Percentiles rank a stretch among this genome's conserved stretches.
Evolutionary conservation across 169 alveolate species (phyloP).

Genomic region (Pseudocohnilembus persalinus): DNA sequence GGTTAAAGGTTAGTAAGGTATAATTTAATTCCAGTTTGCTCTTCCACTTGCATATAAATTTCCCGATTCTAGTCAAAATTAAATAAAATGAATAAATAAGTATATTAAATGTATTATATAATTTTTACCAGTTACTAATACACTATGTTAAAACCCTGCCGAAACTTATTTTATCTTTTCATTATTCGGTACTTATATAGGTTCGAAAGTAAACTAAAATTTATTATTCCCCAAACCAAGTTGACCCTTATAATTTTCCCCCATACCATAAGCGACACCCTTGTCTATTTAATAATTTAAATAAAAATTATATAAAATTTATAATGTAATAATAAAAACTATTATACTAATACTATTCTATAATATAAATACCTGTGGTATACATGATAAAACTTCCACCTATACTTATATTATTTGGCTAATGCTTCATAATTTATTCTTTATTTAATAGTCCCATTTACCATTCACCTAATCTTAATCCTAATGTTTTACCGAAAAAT

Average conservation of each 20-base stretch:
- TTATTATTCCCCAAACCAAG: constrained; percentile 42
- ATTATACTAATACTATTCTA: neutral
- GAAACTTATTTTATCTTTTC: constrained; percentile 28
- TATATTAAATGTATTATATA: neutral
- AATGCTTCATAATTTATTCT: constrained; percentile 5
- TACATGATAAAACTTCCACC: constrained; percentile 32
- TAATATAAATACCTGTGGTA: neutral
- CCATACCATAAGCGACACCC: constrained; percentile 38
- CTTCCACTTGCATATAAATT: constrained; percentile 41
- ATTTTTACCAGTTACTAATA: constrained; percentile 13
- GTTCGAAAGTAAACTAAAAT: constrained; percentile 22
- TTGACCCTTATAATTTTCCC: constrained; percentile 52
- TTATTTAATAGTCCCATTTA: constrained; percentile 13
- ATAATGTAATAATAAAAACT: neutral
- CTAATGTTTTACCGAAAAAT: constrained; percentile 29
- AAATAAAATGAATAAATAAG: neutral
- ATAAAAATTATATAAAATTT: too few relatives aligned
- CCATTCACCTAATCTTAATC: constrained; percentile 28
- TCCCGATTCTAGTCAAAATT: constrained; percentile 22
- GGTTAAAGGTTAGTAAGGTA: neutral
- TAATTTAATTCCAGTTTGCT: constrained; percentile 35
- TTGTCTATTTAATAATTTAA: constrained; percentile 13
- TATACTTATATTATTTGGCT: constrained; percentile 1
- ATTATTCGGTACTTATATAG: constrained; percentile 15
- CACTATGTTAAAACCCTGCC: constrained; percentile 36